phyloP scores from a whole-genome alignment of 108 stramenopile species.

The Licmophora abbreviata region DNA sequence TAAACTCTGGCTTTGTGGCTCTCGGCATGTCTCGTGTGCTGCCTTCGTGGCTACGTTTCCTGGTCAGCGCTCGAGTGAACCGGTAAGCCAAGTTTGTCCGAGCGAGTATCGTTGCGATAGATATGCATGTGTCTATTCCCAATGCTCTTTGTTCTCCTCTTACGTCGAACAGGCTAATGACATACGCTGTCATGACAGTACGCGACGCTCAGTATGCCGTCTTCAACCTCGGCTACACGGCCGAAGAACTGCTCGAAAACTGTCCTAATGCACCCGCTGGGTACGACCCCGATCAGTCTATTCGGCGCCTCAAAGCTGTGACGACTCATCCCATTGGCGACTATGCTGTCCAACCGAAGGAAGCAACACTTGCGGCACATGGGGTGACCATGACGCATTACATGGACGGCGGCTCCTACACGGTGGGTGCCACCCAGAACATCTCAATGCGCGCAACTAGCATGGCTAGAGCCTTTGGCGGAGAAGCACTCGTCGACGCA shows the following conservation, averaged over 20 bases:
- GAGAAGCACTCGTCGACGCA: slow-evolving; percentile 42
- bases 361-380: slow-evolving; percentile 47
- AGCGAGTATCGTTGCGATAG: too few relatives aligned
- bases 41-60: slow-evolving; percentile 35
- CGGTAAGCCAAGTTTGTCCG: too few relatives aligned
- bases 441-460: slow-evolving; percentile 35
- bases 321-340: slow-evolving; percentile 58
- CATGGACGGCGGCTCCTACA: slow-evolving; percentile 37
- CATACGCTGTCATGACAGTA: slow-evolving; percentile 34
- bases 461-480: slow-evolving; percentile 32
- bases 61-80: slow-evolving; percentile 24
- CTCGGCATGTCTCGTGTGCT: slow-evolving; percentile 31
- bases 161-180: too few relatives aligned
- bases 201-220: slow-evolving; percentile 49
- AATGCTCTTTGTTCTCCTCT: too few relatives aligned
- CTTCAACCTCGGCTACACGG: slow-evolving; percentile 30
- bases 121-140: too few relatives aligned
- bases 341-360: slow-evolving; percentile 41
- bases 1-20: slow-evolving; percentile 39
- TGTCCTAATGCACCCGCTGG: slow-evolving; percentile 32
- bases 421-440: slow-evolving; percentile 40
- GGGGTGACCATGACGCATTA: slow-evolving; percentile 53
- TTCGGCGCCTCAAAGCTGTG: slow-evolving; percentile 48
- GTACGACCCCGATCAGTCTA: slow-evolving; percentile 35
- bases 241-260: slow-evolving; percentile 24